phyloP scores from a whole-genome alignment of 805 yeast species.

The Yarrowia deformans region DNA sequence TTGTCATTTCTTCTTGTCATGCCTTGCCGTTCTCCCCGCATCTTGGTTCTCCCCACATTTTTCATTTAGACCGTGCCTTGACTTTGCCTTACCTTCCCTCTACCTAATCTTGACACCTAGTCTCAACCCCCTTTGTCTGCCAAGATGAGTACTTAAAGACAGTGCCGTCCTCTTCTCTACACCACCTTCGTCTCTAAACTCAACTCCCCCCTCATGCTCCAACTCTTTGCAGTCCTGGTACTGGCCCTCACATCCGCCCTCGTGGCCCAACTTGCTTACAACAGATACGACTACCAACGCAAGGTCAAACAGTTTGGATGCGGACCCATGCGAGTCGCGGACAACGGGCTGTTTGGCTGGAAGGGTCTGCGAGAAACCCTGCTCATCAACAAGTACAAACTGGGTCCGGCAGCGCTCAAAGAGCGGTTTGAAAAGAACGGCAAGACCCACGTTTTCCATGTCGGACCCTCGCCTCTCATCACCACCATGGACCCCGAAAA shows the following conservation, averaged over 20 bases:
- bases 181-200: no score
- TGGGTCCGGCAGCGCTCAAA: neutral
- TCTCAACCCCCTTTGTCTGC: no score
- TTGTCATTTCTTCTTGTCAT: no score
- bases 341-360: constrained; percentile 17
- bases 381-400: neutral
- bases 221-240: neutral
- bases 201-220: neutral
- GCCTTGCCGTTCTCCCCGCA: no score
- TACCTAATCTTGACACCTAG: no score
- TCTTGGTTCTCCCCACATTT: no score
- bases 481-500: constrained; percentile 49
- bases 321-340: neutral
- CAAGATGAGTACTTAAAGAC: no score
- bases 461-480: constrained; percentile 22
- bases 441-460: neutral
- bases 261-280: constrained; percentile 10
- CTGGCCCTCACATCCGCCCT: neutral
- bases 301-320: constrained; percentile 10
- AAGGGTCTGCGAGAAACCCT: neutral
- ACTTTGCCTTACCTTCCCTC: no score
- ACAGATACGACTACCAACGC: neutral
- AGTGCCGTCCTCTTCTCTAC: no score
- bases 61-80: no score
- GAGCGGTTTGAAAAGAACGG: constrained; percentile 8